Percentiles rank a stretch among this genome's conserved stretches.
These are phyloP conservation scores for Fusarium bulbicola DNA, from an alignment of 2,329 filamentous ascomycete species.

Conservation along the genomic window DNA sequence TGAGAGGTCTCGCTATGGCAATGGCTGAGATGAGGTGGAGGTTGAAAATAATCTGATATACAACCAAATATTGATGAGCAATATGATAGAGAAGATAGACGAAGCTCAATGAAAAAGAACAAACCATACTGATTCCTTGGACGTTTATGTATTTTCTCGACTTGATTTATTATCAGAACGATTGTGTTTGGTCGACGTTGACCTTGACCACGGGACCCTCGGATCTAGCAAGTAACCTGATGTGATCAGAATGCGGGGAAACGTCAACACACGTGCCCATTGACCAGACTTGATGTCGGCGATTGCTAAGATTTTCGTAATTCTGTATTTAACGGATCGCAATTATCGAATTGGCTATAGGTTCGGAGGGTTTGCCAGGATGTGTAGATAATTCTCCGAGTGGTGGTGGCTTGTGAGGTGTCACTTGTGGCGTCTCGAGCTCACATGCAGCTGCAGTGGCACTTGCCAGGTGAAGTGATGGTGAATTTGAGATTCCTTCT, in stretches of 20 bases:
- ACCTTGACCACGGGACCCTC: conserved; percentile 5
- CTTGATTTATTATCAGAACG: not conserved
- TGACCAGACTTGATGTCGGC: not conserved
- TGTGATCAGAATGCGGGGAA: conserved; percentile 28
- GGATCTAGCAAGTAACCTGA: conserved; percentile 12
- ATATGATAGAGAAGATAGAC: conserved; percentile 33
- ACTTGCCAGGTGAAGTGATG: not conserved
- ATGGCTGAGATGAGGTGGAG: conserved; percentile 7
- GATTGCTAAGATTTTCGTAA: not conserved
- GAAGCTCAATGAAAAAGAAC: conserved; percentile 26
- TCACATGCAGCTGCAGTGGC: not conserved
- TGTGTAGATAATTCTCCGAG: not conserved
- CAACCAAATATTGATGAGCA: conserved; percentile 22
- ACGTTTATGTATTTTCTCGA: not conserved
- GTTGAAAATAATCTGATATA: conserved; percentile 20
- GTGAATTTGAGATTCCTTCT: not conserved
- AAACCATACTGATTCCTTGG: conserved; percentile 19
- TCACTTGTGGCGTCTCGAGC: not conserved
- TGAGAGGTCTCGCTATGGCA: conserved; percentile 8
- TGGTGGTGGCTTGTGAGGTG: not conserved
- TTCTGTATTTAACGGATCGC: not conserved
- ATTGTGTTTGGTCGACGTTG: conserved; percentile 4
- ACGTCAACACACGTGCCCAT: conserved; percentile 19
- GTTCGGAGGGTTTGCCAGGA: not conserved
- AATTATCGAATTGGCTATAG: not conserved